phyloP scores from a whole-genome alignment of 441 rosid species.

The Aleurites moluccanus region DNA sequence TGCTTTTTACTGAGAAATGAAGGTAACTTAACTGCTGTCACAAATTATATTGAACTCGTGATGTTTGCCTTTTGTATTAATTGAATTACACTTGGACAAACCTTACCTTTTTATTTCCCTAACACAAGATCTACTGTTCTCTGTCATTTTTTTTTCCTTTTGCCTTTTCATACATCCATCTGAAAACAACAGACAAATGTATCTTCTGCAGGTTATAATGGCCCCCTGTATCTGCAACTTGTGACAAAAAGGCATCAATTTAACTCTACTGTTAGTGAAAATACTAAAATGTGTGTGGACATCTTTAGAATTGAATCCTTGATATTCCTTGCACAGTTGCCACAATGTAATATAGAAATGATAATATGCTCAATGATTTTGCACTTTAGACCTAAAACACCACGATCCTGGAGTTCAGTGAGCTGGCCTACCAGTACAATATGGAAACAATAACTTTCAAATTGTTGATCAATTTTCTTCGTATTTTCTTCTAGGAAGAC shows the following conservation, averaged over 20 bases:
- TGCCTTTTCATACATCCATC: not conserved
- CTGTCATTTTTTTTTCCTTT: not conserved
- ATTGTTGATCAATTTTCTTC: too few relatives aligned
- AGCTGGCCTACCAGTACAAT: not conserved
- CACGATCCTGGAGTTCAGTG: not conserved
- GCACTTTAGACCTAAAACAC: not conserved
- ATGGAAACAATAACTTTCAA: not conserved
- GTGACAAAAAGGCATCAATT: not conserved
- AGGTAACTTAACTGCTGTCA: conserved; percentile 24
- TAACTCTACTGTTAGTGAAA: not conserved
- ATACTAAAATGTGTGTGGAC: not conserved
- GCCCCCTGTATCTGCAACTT: not conserved
- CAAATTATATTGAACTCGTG: not conserved
- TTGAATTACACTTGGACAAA: not conserved
- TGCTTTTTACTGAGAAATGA: conserved; percentile 19
- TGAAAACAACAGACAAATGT: not conserved
- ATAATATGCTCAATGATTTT: not conserved
- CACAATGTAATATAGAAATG: not conserved
- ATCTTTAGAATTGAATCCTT: not conserved
- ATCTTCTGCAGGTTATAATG: conserved; percentile 1
- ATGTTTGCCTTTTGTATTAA: conserved; percentile 1
- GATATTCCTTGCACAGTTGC: not conserved
- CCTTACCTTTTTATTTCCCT: not conserved
- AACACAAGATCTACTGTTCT: not conserved
- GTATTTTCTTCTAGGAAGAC: not conserved